Base-by-base conservation (phyloP, 352 stramenopile species). In the Globisporangium uncinulatum region DNA sequence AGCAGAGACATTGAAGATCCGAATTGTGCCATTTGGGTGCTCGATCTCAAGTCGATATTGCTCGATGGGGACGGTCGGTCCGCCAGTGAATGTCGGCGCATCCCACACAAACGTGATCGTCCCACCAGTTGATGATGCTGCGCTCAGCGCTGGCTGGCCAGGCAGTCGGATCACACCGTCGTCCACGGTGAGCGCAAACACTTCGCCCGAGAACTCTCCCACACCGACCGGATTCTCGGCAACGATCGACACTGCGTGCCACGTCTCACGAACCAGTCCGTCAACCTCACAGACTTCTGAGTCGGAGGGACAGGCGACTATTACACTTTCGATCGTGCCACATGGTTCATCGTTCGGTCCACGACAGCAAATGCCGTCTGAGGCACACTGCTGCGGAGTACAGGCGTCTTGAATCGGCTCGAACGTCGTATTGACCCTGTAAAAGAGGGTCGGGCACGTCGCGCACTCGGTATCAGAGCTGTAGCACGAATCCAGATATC, bases 151-250 rank as follows among this genome's bases (percentile, higher is more conserved):
- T 11, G 71, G 67, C 11, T 36, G 56, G n/a, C 65, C 72, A 32
- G 76, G 63, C 11, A 70, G 34, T 54, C 76, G 77, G n/a, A 74
- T 36, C 29, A 79, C 70, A 4, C 74, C 72, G 45, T 84, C 74
- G 4, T 55, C 7, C 20, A 87, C 57, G 7, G 41, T 46, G 10
- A 84, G 32, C 0, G 52, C 51, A 13, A 65, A 15, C 5, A 44
- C 31, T 21, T 45, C 47, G 8, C 14, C 21, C 0, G 67, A 81
- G 50, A 59, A 69, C 0, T 58, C 51, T 1, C 74, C 68, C 7
- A 54, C 73, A 1, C 73, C 77, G 31, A 75, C 39, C 19, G n/a
- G 24, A 37, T 87, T 87, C 19, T 59, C 51, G 0, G 65, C 56
- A 21, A 50, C 48, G 41, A 85, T 60, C 0, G 66, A 62, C 19